Evolutionary conservation across 2,329 filamentous ascomycete species (phyloP).

Genomic region (Xylariaceae sp.): DNA sequence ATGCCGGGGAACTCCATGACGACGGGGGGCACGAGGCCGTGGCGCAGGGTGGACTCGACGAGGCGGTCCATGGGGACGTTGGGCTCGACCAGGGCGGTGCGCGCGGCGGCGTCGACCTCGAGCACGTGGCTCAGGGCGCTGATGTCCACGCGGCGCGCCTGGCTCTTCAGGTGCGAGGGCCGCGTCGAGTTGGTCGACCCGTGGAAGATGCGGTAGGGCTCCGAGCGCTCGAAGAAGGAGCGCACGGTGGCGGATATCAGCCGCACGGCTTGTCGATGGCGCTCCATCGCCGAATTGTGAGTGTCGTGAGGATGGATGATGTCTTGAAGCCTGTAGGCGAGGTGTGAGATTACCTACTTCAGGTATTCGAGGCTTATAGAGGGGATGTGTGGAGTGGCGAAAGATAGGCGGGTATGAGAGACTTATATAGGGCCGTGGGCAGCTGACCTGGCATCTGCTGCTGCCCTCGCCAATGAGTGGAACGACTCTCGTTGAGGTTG

Average conservation of each 20-base stretch:
- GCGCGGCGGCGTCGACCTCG: constrained; percentile 49
- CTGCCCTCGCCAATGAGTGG: too few relatives aligned
- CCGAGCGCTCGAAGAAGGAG: constrained; percentile 41
- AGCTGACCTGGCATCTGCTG: too few relatives aligned
- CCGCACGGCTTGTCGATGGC: constrained; percentile 44
- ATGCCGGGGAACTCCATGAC: constrained; percentile 77
- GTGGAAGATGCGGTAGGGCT: constrained; percentile 71
- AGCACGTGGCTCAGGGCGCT: constrained; percentile 61
- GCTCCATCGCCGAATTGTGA: too few relatives aligned
- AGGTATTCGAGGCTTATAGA: too few relatives aligned
- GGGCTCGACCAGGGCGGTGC: constrained; percentile 66
- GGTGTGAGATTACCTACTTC: too few relatives aligned
- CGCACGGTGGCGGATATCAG: constrained; percentile 44
- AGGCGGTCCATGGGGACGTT: constrained; percentile 73
- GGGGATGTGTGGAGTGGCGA: too few relatives aligned
- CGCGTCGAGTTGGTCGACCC: constrained; percentile 74
- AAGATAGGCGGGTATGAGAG: too few relatives aligned
- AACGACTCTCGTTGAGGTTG: neutral
- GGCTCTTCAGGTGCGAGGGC: constrained; percentile 38
- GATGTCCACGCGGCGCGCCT: constrained; percentile 56
- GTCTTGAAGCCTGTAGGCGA: too few relatives aligned
- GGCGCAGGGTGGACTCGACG: constrained; percentile 59
- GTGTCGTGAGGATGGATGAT: too few relatives aligned
- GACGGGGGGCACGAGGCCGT: constrained; percentile 64
- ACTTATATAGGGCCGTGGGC: too few relatives aligned